Evolutionary conservation across 495 filamentous ascomycete species (phyloP).

Genomic region (Monascus purpureus): DNA sequence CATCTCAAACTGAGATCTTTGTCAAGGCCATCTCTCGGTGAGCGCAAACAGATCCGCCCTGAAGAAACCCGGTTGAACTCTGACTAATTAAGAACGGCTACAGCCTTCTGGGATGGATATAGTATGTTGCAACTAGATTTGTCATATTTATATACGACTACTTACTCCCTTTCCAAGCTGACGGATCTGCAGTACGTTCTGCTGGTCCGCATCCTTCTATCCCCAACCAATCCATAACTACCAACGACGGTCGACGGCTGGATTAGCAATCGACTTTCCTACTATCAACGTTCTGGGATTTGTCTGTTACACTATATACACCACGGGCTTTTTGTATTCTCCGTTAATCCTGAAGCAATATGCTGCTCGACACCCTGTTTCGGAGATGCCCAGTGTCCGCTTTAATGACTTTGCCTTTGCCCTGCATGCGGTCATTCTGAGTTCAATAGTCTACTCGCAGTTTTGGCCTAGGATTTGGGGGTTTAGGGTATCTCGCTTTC

Average conservation of each 20-base stretch:
- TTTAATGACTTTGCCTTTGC: conserved; percentile 87
- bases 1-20: conserved; percentile 20
- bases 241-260: conserved; percentile 57
- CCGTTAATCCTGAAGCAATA: conserved; percentile 68
- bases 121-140: conserved; percentile 15
- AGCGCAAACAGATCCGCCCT: conserved; percentile 3
- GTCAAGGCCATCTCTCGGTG: conserved; percentile 31
- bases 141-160: background rate
- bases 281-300: conserved; percentile 76
- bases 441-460: conserved; percentile 53
- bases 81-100: background rate
- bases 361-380: conserved; percentile 58
- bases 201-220: conserved; percentile 85
- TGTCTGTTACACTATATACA: conserved; percentile 62
- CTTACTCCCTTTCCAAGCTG: background rate
- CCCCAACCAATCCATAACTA: conserved; percentile 74
- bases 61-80: background rate
- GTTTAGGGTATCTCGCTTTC: conserved; percentile 41
- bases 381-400: conserved; percentile 65
- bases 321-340: conserved; percentile 59
- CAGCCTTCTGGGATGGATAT: conserved; percentile 30
- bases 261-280: conserved; percentile 77
- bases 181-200: conserved; percentile 34
- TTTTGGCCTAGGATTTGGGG: conserved; percentile 63
- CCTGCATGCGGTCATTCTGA: conserved; percentile 58